Percentiles rank a stretch among this genome's conserved stretches.
Evolutionary conservation across 83 land plant species (phyloP).

Genomic region (Diphasiastrum complanatum): DNA sequence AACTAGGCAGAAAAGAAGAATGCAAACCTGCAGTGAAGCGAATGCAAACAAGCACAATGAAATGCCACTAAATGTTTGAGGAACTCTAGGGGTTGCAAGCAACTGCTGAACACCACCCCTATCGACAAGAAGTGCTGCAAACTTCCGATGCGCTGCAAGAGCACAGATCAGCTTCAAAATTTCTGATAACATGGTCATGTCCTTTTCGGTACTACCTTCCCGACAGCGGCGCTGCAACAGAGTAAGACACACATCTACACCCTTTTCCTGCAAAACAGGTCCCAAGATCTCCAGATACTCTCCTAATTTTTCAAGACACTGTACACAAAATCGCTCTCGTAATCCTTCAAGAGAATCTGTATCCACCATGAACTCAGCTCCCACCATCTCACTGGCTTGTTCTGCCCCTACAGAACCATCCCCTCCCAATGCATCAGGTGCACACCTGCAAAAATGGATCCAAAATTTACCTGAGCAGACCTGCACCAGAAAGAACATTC

Average conservation of each 20-base stretch:
- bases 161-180: constrained; percentile 82
- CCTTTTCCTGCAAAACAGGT: constrained; percentile 89
- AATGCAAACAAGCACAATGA: constrained; percentile 91
- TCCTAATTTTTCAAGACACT: constrained; percentile 80
- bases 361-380: constrained; percentile 39
- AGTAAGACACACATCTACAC: constrained; percentile 94
- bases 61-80: constrained; percentile 77
- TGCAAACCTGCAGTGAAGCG: constrained; percentile 88
- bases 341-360: constrained; percentile 47
- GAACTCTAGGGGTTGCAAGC: constrained; percentile 58
- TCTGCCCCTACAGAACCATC: constrained; percentile 32
- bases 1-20: background rate
- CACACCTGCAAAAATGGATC: constrained; percentile 16
- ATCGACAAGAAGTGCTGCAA: constrained; percentile 93
- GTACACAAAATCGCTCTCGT: constrained; percentile 75
- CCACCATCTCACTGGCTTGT: constrained; percentile 32
- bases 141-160: constrained; percentile 88
- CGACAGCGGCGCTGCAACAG: constrained; percentile 57
- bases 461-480: no score
- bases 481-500: no score
- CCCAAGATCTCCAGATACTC: constrained; percentile 94
- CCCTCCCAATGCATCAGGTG: constrained; percentile 18
- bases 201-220: constrained; percentile 26
- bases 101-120: constrained; percentile 90
- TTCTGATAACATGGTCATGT: constrained; percentile 53